Conservation (phyloP, 2,329 filamentous ascomycete genomes). For the Claviceps sp. region DNA sequence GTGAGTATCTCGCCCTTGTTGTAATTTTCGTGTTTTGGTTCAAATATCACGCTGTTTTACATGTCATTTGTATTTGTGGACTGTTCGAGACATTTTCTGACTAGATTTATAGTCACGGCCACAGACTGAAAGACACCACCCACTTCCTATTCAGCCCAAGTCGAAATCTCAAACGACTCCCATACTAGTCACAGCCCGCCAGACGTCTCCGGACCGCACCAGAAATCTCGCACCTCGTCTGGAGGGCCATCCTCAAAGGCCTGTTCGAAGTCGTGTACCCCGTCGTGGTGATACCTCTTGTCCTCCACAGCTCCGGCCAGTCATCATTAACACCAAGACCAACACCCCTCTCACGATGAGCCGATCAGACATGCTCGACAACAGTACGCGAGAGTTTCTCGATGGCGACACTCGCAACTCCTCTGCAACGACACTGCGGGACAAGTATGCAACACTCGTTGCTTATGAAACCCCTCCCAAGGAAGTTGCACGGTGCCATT, state of each 20-base stretch:
- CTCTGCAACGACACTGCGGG: conserved; percentile 6
- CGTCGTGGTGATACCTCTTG: conserved; percentile 3
- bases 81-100: not conserved
- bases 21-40: not conserved
- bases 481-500: conserved; percentile 33
- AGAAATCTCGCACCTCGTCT: conserved; percentile 7
- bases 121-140: conserved; percentile 12
- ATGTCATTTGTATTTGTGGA: not conserved
- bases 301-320: conserved; percentile 5
- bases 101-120: conserved; percentile 1
- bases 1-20: conserved; percentile 23
- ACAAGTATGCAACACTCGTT: conserved; percentile 17
- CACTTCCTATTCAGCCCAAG: conserved; percentile 2
- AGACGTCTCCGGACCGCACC: conserved; percentile 3
- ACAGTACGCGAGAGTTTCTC: conserved; percentile 5
- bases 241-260: conserved; percentile 3
- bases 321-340: conserved; percentile 9
- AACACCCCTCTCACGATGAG: conserved; percentile 3
- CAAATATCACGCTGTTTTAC: too few relatives aligned
- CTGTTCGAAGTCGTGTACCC: not conserved
- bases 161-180: conserved; percentile 1
- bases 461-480: conserved; percentile 19
- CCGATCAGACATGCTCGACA: conserved; percentile 1
- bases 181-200: not conserved
- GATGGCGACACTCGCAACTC: conserved; percentile 1